Evolutionary conservation across 805 yeast genomes (phyloP), one percentile per base, ranked within the genome.

Genomic region (Yarrowia sp.): DNA sequence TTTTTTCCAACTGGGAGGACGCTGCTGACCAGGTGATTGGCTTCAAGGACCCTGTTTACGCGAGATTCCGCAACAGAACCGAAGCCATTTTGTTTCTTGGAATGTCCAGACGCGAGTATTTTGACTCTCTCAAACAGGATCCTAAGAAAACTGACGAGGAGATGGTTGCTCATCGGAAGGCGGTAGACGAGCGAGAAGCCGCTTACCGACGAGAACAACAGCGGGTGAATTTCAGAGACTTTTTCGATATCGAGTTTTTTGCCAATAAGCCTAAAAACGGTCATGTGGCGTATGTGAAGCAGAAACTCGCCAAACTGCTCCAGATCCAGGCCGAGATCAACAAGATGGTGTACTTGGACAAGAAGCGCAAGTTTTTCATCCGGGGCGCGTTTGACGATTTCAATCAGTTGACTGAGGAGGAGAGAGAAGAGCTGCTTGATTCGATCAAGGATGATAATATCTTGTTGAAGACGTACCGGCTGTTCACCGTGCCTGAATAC

Each of bases 1-100:
- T 58, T 8, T 58, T 14, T 11, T 15, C 12, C 9, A 16, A 58
- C 50, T 58, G 64, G 64, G 41, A 42, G 22, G 38, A 14, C 5
- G 64, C 49, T 11, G 40, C 48, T 0, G 64, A 58, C 3, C 64
- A 58, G 49, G 41, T 58, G 10, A 35, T 58, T 11, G 64, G 64
- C 1, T 11, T 26, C 16, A 2, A 32, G 0, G 40, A 35, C 8
- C 32, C 64, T 7, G 41, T n/a, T 5, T 58, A 58, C 26, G 41
- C 49, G 4, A 9, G 16, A 2, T 58, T 58, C 12, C 3, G 7
- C 2, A n/a, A 35, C 22, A 38, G n/a, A 14, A 16, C 26, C 5
- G n/a, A 42, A n/a, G 64, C 64, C 5, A 42, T n/a, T n/a, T 5
- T 2, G 41, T 58, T 7, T 16, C 32, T 58, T 12, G 64, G 49